These are phyloP conservation scores for Trichoderma reesei DNA, from an alignment of 495 filamentous ascomycete species.

Conservation along the genomic window DNA sequence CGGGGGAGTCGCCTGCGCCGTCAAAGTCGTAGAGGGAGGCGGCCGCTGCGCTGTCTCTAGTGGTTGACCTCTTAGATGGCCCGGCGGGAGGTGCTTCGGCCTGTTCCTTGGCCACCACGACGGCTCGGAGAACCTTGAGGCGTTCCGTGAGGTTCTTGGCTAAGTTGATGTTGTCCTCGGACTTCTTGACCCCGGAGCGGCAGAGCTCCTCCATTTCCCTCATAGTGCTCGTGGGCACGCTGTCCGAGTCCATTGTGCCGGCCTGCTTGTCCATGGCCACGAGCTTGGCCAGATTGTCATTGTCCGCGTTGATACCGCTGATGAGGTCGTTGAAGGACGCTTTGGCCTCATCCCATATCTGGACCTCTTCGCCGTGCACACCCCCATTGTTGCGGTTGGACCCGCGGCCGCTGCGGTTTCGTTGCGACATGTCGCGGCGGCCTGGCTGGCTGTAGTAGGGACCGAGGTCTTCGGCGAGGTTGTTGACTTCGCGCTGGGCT, in stretches of 20 bases:
- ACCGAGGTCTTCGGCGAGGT: background rate
- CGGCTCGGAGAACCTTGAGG: constrained; percentile 33
- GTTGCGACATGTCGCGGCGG: constrained; percentile 29
- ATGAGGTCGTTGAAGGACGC: constrained; percentile 30
- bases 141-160: constrained; percentile 34
- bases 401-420: constrained; percentile 35
- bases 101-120: constrained; percentile 49
- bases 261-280: constrained; percentile 32
- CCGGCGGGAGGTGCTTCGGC: constrained; percentile 30
- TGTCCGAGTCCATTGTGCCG: constrained; percentile 31
- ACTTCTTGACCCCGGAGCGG: constrained; percentile 32
- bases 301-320: constrained; percentile 33
- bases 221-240: constrained; percentile 15
- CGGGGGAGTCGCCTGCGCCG: constrained; percentile 57
- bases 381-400: constrained; percentile 36
- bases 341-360: constrained; percentile 36
- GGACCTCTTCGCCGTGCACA: constrained; percentile 35
- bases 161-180: constrained; percentile 27
- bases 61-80: constrained; percentile 21
- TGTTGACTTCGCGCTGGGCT: constrained; percentile 6
- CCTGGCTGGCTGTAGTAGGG: constrained; percentile 4
- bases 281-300: constrained; percentile 27
- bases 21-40: constrained; percentile 58
- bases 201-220: constrained; percentile 32
- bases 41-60: constrained; percentile 26